These are phyloP conservation scores for Pestalotiopsis sp. DNA, from an alignment of 2,329 filamentous ascomycete species.

Conservation along the genomic window DNA sequence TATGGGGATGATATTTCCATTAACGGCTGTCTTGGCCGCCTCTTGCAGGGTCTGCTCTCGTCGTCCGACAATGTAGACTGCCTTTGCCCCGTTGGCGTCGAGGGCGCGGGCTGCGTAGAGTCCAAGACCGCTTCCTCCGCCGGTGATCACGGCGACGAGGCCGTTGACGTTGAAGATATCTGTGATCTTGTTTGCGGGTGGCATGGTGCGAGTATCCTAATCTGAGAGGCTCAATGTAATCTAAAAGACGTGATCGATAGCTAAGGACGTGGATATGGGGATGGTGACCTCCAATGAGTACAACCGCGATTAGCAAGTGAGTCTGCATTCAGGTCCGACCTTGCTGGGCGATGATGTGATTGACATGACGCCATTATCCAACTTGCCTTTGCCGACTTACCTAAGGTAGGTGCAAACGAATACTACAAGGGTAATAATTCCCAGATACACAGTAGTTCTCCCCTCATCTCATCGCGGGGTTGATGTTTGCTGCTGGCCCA, in stretches of 20 bases:
- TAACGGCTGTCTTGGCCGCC: conserved; percentile 5
- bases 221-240: not conserved
- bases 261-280: not conserved
- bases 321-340: not conserved
- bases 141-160: conserved; percentile 11
- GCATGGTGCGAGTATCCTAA: not conserved
- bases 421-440: not conserved
- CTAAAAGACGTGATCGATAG: not conserved
- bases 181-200: conserved; percentile 6
- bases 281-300: not conserved
- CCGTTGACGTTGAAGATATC: conserved; percentile 12
- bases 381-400: not conserved
- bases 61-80: conserved; percentile 14
- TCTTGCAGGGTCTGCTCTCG: conserved; percentile 2
- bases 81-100: conserved; percentile 13
- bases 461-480: not conserved
- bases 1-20: conserved; percentile 11
- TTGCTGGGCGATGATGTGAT: conserved; percentile 3
- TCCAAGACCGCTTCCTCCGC: conserved; percentile 9
- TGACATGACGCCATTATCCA: not conserved
- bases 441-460: not conserved
- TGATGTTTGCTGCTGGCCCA: not conserved
- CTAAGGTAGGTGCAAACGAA: not conserved
- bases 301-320: no score
- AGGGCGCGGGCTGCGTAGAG: conserved; percentile 13